phyloP scores from a whole-genome alignment of 2,329 filamentous ascomycete species.

The Sphaerulina vaccinii region DNA sequence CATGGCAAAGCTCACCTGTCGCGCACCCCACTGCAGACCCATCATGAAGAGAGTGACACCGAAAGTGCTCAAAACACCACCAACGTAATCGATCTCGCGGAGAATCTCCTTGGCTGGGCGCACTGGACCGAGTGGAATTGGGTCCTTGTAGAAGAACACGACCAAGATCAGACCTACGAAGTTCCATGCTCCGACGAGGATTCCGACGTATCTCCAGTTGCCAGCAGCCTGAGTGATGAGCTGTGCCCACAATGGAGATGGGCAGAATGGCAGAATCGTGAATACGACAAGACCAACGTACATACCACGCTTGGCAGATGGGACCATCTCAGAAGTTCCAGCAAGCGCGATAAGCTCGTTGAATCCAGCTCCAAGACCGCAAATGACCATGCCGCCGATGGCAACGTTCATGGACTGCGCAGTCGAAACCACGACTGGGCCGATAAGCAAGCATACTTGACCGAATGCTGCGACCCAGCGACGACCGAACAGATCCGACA shows the following conservation, averaged over 20 bases:
- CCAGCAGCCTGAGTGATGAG: conserved; percentile 50
- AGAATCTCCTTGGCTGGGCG: conserved; percentile 46
- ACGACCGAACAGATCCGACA: conserved; percentile 64
- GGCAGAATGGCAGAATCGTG: conserved; percentile 63
- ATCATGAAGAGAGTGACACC: conserved; percentile 55
- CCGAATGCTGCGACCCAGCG: conserved; percentile 60
- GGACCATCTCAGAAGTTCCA: conserved; percentile 66
- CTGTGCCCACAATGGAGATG: conserved; percentile 62
- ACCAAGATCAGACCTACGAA: conserved; percentile 54
- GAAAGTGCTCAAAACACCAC: conserved; percentile 51
- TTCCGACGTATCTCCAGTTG: conserved; percentile 57
- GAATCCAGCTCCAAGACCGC: conserved; percentile 65
- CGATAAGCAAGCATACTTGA: conserved; percentile 54
- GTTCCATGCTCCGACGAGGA: conserved; percentile 54
- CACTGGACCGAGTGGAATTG: conserved; percentile 43
- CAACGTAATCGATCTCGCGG: conserved; percentile 52
- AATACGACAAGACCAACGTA: conserved; percentile 62
- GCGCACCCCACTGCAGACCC: conserved; percentile 39
- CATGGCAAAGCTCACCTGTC: conserved; percentile 19
- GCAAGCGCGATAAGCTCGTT: conserved; percentile 69
- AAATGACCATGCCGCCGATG: conserved; percentile 61
- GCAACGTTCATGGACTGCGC: conserved; percentile 60
- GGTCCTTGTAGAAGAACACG: conserved; percentile 55
- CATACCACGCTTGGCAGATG: conserved; percentile 61
- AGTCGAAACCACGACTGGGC: conserved; percentile 60